A percentile compares a stretch with the other conserved stretches of the same genome.
Evolutionary conservation across 495 filamentous ascomycete genomes (phyloP).

Genomic region (Pseudotulostoma volvatum): DNA sequence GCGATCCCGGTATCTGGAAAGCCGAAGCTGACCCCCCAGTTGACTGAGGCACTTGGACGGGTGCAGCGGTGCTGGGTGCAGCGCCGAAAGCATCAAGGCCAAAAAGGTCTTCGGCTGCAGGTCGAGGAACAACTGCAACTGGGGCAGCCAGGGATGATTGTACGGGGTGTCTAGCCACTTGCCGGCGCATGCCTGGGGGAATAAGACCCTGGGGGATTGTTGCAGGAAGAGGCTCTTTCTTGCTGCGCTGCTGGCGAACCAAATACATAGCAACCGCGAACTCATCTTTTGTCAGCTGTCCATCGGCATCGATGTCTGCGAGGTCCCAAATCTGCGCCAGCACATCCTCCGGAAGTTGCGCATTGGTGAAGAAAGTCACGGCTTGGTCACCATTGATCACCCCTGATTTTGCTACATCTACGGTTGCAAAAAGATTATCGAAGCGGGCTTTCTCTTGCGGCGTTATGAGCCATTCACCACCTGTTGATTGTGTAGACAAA

Average conservation of each 20-base stretch:
- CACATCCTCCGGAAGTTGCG: slow-evolving; percentile 72
- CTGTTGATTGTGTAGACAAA: slow-evolving; percentile 45
- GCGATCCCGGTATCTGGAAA: slow-evolving; percentile 26
- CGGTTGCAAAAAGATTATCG: slow-evolving; percentile 62
- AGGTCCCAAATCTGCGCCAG: slow-evolving; percentile 97
- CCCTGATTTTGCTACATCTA: slow-evolving; percentile 65
- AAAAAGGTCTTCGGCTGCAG: slow-evolving; percentile 71
- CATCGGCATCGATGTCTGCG: slow-evolving; percentile 82
- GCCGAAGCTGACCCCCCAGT: slow-evolving; percentile 46
- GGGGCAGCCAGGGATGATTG: slow-evolving; percentile 25
- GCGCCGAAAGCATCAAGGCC: slow-evolving; percentile 44
- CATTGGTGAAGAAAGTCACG: slow-evolving; percentile 87
- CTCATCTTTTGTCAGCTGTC: slow-evolving; percentile 69
- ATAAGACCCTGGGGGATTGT: slow-evolving; percentile 64
- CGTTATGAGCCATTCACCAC: slow-evolving; percentile 65
- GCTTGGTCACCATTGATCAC: slow-evolving; percentile 87
- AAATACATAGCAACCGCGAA: slow-evolving; percentile 98
- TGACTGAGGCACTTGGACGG: slow-evolving; percentile 45
- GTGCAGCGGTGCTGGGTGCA: slow-evolving; percentile 32
- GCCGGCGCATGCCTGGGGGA: slow-evolving; percentile 74
- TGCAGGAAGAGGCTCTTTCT: slow-evolving; percentile 52
- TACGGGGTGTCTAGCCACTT: slow-evolving; percentile 31
- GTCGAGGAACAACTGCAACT: slow-evolving; percentile 24
- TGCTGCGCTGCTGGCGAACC: slow-evolving; percentile 70
- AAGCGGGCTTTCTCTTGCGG: slow-evolving; percentile 73